Percentiles rank a stretch among this genome's conserved stretches.
Conservation (phyloP, 192 early-diverging fungal genomes). For the Backusella luteola region DNA sequence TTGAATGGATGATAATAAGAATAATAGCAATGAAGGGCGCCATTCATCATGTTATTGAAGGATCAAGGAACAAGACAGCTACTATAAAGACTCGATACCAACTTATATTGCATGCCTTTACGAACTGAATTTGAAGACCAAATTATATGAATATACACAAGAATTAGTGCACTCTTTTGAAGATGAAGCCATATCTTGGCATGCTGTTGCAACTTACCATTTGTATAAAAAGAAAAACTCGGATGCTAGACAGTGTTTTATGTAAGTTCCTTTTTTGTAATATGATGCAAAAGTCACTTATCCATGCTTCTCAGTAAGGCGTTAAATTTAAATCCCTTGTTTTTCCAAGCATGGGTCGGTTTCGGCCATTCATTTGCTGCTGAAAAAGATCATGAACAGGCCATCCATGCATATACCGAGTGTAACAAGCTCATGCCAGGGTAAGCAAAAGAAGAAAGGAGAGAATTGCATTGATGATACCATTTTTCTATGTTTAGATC, state of each 20-base stretch:
- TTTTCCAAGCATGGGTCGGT: slow-evolving; percentile 75
- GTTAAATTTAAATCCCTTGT: slow-evolving; percentile 56
- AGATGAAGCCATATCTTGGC: slow-evolving; percentile 63
- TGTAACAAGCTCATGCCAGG: slow-evolving; percentile 64
- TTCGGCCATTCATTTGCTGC: slow-evolving; percentile 76
- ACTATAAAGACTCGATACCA: slow-evolving; percentile 57
- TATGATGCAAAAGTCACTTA: neutral
- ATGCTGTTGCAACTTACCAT: slow-evolving; percentile 80
- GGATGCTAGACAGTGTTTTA: slow-evolving; percentile 68
- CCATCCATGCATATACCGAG: slow-evolving; percentile 69
- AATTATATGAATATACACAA: slow-evolving; percentile 73
- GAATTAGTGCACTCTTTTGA: slow-evolving; percentile 65
- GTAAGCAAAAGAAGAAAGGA: slow-evolving; percentile 39
- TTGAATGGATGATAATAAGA: neutral
- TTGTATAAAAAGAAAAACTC: slow-evolving; percentile 53
- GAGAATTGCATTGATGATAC: neutral
- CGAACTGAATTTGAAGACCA: slow-evolving; percentile 58
- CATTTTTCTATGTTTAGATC: slow-evolving; percentile 29
- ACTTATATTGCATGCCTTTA: slow-evolving; percentile 67
- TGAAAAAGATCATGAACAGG: slow-evolving; percentile 75
- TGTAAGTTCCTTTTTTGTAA: slow-evolving; percentile 13
- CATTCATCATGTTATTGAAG: slow-evolving; percentile 34
- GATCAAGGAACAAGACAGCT: slow-evolving; percentile 56
- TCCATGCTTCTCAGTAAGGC: slow-evolving; percentile 42
- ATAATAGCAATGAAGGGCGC: neutral